Base-by-base conservation (phyloP, 2,329 filamentous ascomycete species). In the Ilyonectria mors-panacis region DNA sequence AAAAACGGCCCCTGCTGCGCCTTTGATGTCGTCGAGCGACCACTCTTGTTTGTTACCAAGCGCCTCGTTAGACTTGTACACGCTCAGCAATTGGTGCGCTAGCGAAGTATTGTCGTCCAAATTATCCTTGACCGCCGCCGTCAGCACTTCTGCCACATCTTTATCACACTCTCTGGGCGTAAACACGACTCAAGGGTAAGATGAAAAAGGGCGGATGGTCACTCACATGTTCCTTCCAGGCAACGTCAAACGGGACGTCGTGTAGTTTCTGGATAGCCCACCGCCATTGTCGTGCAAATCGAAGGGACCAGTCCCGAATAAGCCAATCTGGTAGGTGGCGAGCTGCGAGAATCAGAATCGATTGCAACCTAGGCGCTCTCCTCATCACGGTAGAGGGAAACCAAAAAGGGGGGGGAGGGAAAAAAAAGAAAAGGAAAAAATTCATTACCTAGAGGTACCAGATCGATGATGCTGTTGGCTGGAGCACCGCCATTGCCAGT, bases 1-100 rank as follows among this genome's bases (percentile, higher is more conserved):
- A 68, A 83, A 85, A 47, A 86, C 80, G 7, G 85, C 83, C 0
- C 83, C 85, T 2, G 84, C 81, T 4, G 85, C 85, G 30, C 85
- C 85, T 73, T 86, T 85, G 72, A 87, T 84, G 67, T 86, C 84
- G 15, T 80, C 80, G 17, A 83, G 74, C 1, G 80, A 66, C 75
- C 75, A 77, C n/a, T 71, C 66, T 59, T 74, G 67, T 12, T 67
- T 59, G 9, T 57, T 50, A 1, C 63, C 68, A 6, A 57, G 51
- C 8, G 37, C 42, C 28, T 75, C 62, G 15, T 70, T 75, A 2
- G 61, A 37, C 17, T 58, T 70, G 50, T 75, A 64, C 19, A 63
- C 35, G 6, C 56, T 62, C 10, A 78, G 62, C n/a, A 78, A 61
- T 37, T 69, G 66, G 33, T 78, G 73, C 30, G 75, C 76, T 8